phyloP scores from a whole-genome alignment of 306 rosid species.

The Oxytropis ochrocephala region DNA sequence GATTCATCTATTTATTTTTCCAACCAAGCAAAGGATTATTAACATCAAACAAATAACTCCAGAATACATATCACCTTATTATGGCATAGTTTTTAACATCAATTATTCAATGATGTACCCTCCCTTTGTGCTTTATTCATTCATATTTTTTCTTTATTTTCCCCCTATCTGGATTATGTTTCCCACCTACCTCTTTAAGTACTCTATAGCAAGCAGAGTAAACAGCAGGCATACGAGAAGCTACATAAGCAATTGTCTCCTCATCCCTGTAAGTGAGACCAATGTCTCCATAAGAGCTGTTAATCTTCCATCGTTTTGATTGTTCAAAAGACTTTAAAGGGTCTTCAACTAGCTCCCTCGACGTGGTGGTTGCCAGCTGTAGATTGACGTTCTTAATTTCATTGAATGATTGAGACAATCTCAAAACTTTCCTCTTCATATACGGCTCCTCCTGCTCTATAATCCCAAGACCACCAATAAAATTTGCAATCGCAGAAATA shows the following conservation, averaged over 20 bases:
- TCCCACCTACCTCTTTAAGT: conserved; percentile 62
- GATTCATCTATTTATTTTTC: background rate
- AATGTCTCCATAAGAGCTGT: conserved; percentile 79
- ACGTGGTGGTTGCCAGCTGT: conserved; percentile 49
- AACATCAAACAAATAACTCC: background rate
- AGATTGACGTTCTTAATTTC: conserved; percentile 63
- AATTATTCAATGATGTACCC: background rate
- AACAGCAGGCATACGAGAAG: conserved; percentile 94
- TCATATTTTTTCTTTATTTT: background rate
- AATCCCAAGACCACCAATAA: conserved; percentile 28
- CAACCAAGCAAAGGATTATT: background rate
- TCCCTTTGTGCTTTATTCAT: background rate
- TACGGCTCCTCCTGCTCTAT: conserved; percentile 81
- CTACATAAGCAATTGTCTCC: conserved; percentile 82
- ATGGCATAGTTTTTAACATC: background rate
- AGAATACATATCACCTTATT: background rate
- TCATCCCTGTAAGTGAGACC: conserved; percentile 68
- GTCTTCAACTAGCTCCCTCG: conserved; percentile 74
- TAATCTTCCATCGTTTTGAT: conserved; percentile 89
- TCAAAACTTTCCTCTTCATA: conserved; percentile 76
- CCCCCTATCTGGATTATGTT: background rate
- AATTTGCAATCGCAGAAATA: background rate
- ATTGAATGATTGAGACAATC: conserved; percentile 65
- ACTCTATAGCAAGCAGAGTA: conserved; percentile 89
- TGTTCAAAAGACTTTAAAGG: conserved; percentile 59